These are phyloP conservation scores for Nepenthes alata DNA, from an alignment of 179 eudicot species.

Conservation along the genomic window DNA sequence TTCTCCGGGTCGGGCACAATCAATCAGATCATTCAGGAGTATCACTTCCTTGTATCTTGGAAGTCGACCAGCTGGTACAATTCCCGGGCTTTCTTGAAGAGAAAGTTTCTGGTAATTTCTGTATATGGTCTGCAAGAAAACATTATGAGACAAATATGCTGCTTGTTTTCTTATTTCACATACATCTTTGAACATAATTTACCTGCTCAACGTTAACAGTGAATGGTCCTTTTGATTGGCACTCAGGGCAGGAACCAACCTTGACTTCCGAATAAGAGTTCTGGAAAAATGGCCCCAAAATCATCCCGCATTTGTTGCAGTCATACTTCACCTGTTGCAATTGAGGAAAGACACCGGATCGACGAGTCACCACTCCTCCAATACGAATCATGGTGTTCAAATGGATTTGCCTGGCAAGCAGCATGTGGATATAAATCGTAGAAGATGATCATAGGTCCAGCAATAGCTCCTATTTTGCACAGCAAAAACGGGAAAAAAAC, in stretches of 20 bases:
- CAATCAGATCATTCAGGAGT: constrained; percentile 83
- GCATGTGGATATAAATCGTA: not conserved
- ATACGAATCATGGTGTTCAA: constrained; percentile 94
- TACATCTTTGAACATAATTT: constrained; percentile 3
- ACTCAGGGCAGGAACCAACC: constrained; percentile 98
- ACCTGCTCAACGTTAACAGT: constrained; percentile 92
- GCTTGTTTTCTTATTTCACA: not conserved
- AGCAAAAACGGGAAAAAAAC: not conserved
- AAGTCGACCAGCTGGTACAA: constrained; percentile 92
- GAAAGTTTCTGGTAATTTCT: constrained; percentile 95
- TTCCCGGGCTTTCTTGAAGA: constrained; percentile 94
- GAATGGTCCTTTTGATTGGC: constrained; percentile 94
- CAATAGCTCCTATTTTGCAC: not conserved
- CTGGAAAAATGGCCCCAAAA: constrained; percentile 86
- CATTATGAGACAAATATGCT: constrained; percentile 9
- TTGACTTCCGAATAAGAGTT: constrained; percentile 88
- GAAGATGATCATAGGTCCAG: not conserved
- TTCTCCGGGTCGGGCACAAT: constrained; percentile 97
- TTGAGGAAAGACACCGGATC: constrained; percentile 95
- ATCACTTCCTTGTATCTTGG: constrained; percentile 98
- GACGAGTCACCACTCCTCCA: constrained; percentile 93
- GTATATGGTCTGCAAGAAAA: constrained; percentile 61
- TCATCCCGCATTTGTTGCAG: constrained; percentile 82
- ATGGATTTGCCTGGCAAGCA: constrained; percentile 69
- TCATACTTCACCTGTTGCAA: constrained; percentile 94